Base-by-base conservation (phyloP, 2,329 filamentous ascomycete species). In the Blumeriella jaapii region DNA sequence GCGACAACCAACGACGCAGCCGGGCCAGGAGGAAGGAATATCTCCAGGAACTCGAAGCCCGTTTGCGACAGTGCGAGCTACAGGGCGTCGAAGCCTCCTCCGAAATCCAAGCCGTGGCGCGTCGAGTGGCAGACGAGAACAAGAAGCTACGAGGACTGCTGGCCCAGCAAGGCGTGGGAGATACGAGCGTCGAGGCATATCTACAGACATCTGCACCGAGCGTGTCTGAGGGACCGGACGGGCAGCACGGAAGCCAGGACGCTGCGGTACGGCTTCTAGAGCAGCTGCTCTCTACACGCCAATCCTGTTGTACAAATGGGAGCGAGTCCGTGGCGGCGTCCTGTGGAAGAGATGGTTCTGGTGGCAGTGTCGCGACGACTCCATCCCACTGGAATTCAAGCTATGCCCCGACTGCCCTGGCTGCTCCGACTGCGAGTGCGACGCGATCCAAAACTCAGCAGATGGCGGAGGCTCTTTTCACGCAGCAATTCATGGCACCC, bases 1-100 rank as follows among this genome's bases (percentile, higher is more conserved):
- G 81, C 45, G 78, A 86, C 50, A 87, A 86, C 50, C 82, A 86
- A 55, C 68, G 81, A 37, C 74, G 80, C 42, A 83, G 77, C n/a
- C 74, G 82, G 34, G 78, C 78, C 29, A 69, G 80, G 22, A 69
- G 76, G 44, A 82, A 80, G 61, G 78, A 83, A 51, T 84, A 86
- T 52, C 60, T 84, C 24, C 64, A 74, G 42, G 76, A 81, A 36
- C 67, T 85, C 17, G 79, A 86, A 57, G 61, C 67, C 35, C 74
- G 73, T 40, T 59, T 79, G 38, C 69, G 74, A 29, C 59, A 61
- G 34, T 82, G 70, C 52, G 77, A 85, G 55, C 63, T 71, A 23
- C 61, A 69, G 19, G 80, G 81, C 12, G 67, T 81, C 31, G 69
- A 79, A 50, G 80, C 78, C 3, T 78, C 75, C 1, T 62, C 68